These are phyloP conservation scores for Cryptococcus sp. DNA, from an alignment of 1,284 basidiomycete species.

Conservation along the genomic window DNA sequence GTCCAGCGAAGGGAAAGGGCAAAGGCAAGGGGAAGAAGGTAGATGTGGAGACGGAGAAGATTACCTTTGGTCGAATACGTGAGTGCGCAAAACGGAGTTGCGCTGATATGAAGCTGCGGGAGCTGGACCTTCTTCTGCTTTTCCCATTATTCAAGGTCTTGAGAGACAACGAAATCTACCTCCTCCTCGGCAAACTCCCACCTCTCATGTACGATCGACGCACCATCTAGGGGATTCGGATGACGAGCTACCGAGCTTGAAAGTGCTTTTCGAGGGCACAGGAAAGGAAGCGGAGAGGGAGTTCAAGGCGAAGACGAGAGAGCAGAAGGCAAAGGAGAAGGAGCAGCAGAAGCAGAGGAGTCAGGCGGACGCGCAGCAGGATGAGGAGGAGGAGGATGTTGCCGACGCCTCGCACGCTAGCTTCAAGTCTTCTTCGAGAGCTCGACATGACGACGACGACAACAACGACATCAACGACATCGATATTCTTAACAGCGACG, in stretches of 20 bases:
- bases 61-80: conserved; percentile 24
- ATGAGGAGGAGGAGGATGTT: not conserved
- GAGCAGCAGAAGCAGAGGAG: not conserved
- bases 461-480: not conserved
- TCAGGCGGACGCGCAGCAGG: not conserved
- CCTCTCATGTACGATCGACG: not conserved
- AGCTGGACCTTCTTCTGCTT: conserved; percentile 12
- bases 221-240: not conserved
- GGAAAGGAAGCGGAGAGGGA: not conserved
- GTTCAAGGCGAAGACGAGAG: not conserved
- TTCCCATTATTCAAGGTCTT: conserved; percentile 23
- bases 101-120: conserved; percentile 10
- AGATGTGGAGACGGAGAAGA: conserved; percentile 6
- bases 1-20: not conserved
- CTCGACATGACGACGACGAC: not conserved
- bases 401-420: not conserved
- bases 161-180: conserved; percentile 21
- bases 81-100: not conserved
- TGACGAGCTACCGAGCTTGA: not conserved
- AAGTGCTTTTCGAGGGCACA: not conserved
- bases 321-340: not conserved
- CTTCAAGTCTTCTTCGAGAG: not conserved
- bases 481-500: not conserved
- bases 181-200: not conserved
- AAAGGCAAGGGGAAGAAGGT: conserved; percentile 7